Base-by-base conservation (phyloP, 208 protist genomes). In the Zelonia costaricensis region DNA sequence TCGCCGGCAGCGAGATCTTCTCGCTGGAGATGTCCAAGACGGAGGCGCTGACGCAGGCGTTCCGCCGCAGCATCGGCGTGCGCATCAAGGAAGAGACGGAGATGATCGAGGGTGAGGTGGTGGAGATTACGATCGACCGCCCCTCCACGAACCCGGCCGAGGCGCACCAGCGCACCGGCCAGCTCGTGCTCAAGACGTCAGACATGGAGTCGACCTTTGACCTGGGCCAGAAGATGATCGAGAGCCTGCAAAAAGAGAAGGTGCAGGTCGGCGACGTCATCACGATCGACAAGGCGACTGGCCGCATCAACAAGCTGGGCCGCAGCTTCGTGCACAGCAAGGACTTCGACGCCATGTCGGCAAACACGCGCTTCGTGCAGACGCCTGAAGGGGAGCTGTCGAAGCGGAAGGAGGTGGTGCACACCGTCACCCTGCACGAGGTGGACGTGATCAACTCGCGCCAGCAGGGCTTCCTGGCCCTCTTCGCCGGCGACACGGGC, bases 151-250 rank as follows among this genome's bases (percentile, higher is more conserved):
- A 97, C 73, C 92, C 92, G 22, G 90, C 91, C 5, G 85, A 93
- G 76, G 69, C 75, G 15, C 89, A 80, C 54, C 78, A 90, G 13
- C 98, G 98, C 67, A 97, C 92, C 25, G 99, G 99, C 38, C 97
- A 99, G 74, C 82, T 99, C n/a, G 99, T 98, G 30, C 80, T 99
- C 1, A 99, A 99, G 83, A 99, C 99, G 23, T 99, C 98, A 6
- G 99, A 99, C 57, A 99, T 99, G 99, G 99, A 99, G 79, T 99
- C 98, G 1, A 88, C 98, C 13, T 99, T 99, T 82, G 99, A 99
- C 72, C 85, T 99, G 8, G 99, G 99, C n/a, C 77, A 91, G 47
- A 99, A 99, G 81, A 99, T 99, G 98, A 99, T 99, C 72, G 99
- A 99, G 27, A 86, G 92, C 48, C 83, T 99, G 28, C 92, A 93